Conservation (phyloP, 2,329 filamentous ascomycete genomes). For the Metarhizium guizhouense region DNA sequence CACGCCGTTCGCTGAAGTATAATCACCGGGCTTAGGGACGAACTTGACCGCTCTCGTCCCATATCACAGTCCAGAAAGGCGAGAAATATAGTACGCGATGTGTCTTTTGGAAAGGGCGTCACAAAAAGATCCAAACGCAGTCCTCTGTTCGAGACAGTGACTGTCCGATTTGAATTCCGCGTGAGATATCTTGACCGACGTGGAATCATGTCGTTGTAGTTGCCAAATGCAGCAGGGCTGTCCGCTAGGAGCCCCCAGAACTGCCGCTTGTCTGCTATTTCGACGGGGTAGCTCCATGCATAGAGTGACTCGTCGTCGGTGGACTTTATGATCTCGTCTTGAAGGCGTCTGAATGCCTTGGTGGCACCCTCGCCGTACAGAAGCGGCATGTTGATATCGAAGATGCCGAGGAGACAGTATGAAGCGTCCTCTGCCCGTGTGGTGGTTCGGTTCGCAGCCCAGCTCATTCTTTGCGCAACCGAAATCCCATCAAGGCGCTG, state of each 20-base stretch:
- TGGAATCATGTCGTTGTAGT: constrained; percentile 11
- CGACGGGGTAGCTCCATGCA: background rate
- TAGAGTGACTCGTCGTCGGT: constrained; percentile 10
- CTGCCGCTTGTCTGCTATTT: background rate
- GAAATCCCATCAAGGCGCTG: constrained; percentile 8
- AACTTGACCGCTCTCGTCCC: too few species aligned
- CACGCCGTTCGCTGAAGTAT: too few species aligned
- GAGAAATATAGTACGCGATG: too few species aligned
- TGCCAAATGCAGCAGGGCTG: constrained; percentile 16
- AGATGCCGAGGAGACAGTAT: constrained; percentile 23
- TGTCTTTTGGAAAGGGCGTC: too few species aligned
- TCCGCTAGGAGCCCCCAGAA: constrained; percentile 19
- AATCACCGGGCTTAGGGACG: too few species aligned
- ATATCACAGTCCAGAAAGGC: too few species aligned
- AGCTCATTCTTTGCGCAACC: constrained; percentile 20
- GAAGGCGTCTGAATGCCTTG: too few species aligned
- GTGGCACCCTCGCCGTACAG: constrained; percentile 11
- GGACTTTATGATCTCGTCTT: background rate
- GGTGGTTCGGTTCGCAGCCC: constrained; percentile 19
- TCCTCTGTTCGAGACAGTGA: too few species aligned
- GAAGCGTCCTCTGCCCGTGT: constrained; percentile 21
- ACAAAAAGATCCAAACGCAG: too few species aligned
- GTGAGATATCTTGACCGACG: constrained; percentile 13
- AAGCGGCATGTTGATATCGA: constrained; percentile 24
- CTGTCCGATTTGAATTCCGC: too few species aligned